phyloP scores from a whole-genome alignment of 305 asterid genomes.

The Ruellia speciosa region DNA sequence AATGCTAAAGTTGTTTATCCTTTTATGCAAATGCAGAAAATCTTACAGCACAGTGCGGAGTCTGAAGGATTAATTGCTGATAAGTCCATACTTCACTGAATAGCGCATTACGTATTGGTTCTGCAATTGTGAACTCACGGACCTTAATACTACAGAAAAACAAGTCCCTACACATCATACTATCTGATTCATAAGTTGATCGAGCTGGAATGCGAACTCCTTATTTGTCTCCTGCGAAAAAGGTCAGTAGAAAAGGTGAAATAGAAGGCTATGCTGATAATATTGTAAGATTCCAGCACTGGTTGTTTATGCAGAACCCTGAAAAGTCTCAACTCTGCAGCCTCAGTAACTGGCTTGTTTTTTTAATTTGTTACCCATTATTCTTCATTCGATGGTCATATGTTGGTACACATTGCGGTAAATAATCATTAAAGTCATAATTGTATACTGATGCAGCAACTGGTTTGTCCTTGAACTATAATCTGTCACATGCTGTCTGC shows the following conservation, averaged over 20 bases:
- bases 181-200: constrained; percentile 15
- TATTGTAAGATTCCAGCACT: constrained; percentile 10
- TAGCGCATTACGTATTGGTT: constrained; percentile 22
- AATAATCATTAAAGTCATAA: background rate
- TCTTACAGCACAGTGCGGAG: constrained; percentile 33
- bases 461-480: no score
- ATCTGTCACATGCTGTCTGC: background rate
- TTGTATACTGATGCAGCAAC: background rate
- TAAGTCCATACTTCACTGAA: constrained; percentile 22
- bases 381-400: background rate
- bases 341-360: constrained; percentile 34
- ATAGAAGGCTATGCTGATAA: constrained; percentile 12
- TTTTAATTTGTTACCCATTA: background rate
- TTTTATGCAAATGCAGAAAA: constrained; percentile 47
- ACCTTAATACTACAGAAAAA: constrained; percentile 16
- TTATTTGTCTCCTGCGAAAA: constrained; percentile 17
- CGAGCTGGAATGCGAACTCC: constrained; percentile 16
- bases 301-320: constrained; percentile 15
- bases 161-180: constrained; percentile 18
- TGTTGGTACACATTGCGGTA: background rate
- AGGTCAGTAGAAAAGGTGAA: constrained; percentile 25
- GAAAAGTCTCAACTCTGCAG: constrained; percentile 20
- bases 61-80: constrained; percentile 28
- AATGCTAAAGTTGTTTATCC: constrained; percentile 14
- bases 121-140: constrained; percentile 17